Conservation (phyloP, 352 stramenopile genomes). For the Phytophthora constricta region DNA sequence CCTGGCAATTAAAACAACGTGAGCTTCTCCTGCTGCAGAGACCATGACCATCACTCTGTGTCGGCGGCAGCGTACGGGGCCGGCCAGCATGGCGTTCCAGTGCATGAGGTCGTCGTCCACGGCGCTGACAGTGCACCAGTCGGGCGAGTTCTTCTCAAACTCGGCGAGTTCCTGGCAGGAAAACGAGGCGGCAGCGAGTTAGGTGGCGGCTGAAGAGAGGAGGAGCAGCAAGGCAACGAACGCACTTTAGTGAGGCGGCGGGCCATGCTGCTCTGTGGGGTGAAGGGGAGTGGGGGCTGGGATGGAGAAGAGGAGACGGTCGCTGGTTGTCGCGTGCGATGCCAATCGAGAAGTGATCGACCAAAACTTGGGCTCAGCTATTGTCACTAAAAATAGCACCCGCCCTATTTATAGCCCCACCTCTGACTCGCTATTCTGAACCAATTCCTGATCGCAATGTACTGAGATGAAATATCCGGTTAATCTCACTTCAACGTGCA, state of each 20-base stretch:
- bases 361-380: background rate
- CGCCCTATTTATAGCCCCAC: no score
- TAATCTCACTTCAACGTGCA: no score
- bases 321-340: conserved; percentile 17
- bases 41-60: background rate
- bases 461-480: no score
- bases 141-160: conserved; percentile 91
- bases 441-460: no score
- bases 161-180: conserved; percentile 77
- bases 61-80: conserved; percentile 65
- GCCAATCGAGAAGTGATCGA: conserved; percentile 38
- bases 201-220: background rate
- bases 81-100: conserved; percentile 91
- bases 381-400: no score
- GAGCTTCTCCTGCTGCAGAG: no score
- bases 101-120: conserved; percentile 91
- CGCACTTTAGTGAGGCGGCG: conserved; percentile 83
- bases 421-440: no score
- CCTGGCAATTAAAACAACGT: conserved; percentile 42
- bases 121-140: conserved; percentile 88
- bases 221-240: background rate
- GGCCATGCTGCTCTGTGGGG: conserved; percentile 51
- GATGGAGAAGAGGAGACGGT: background rate
- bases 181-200: background rate
- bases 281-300: background rate